Conservation (phyloP, 1,284 basidiomycete genomes). For the Somion occarium region DNA sequence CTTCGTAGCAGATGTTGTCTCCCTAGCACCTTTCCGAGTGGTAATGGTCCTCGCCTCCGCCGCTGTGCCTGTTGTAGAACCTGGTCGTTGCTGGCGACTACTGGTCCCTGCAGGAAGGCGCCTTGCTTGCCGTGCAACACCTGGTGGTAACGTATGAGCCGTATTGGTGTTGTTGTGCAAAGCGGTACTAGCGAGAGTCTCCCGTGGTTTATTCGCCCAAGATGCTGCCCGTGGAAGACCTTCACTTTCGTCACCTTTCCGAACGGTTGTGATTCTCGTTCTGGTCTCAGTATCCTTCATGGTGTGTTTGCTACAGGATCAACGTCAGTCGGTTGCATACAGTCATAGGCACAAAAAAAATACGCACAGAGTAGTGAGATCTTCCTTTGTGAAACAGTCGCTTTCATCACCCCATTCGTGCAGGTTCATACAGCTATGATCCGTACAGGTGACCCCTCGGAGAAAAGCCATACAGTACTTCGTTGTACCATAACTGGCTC, state of each 20-base stretch:
- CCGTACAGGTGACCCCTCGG: slow-evolving; percentile 81
- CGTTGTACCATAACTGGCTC: slow-evolving; percentile 94
- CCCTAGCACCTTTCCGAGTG: slow-evolving; percentile 30
- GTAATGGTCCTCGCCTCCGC: slow-evolving; percentile 33
- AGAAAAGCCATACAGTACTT: slow-evolving; percentile 98
- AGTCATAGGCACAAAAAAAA: slow-evolving; percentile 14
- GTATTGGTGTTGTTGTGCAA: slow-evolving; percentile 27
- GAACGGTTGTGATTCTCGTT: slow-evolving; percentile 40
- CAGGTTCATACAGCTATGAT: slow-evolving; percentile 88
- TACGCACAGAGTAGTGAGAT: slow-evolving; percentile 81
- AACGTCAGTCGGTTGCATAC: slow-evolving; percentile 13
- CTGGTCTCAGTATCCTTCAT: slow-evolving; percentile 80
- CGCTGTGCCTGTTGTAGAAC: slow-evolving; percentile 23
- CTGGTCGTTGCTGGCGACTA: slow-evolving; percentile 23
- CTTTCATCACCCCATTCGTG: slow-evolving; percentile 99
- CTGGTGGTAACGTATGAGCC: slow-evolving; percentile 21
- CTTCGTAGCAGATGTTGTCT: slow-evolving; percentile 37
- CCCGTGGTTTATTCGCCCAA: slow-evolving; percentile 62
- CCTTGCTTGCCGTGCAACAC: background rate
- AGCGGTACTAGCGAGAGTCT: slow-evolving; percentile 19
- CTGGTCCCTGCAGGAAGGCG: slow-evolving; percentile 17
- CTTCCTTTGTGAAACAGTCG: slow-evolving; percentile 93
- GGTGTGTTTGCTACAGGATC: slow-evolving; percentile 73
- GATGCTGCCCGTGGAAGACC: slow-evolving; percentile 79
- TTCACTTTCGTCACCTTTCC: slow-evolving; percentile 57